Conservation (phyloP, 108 stramenopile genomes). For the Chaetoceros tenuissimus region DNA sequence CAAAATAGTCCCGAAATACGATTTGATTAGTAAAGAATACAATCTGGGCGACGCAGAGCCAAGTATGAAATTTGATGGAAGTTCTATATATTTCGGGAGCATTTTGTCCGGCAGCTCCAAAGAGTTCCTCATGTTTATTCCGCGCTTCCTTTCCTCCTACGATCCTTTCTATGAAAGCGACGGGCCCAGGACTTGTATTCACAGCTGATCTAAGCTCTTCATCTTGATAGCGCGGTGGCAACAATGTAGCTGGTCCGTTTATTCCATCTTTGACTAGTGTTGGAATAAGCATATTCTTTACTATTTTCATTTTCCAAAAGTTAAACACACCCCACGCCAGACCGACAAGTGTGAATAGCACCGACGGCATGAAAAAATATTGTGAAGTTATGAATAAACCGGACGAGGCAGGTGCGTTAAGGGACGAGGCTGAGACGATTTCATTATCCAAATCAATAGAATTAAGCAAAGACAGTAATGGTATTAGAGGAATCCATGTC, state of each 20-base stretch:
- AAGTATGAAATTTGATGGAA: conserved; percentile 32
- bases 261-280: conserved; percentile 16
- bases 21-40: conserved; percentile 25
- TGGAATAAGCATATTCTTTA: conserved; percentile 26
- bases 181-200: conserved; percentile 16
- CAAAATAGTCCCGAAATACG: conserved; percentile 19
- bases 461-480: conserved; percentile 20
- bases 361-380: conserved; percentile 10
- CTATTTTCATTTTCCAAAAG: conserved; percentile 27
- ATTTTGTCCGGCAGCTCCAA: conserved; percentile 22
- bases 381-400: conserved; percentile 25
- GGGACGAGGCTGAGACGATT: conserved; percentile 14
- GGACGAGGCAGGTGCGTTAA: conserved; percentile 26
- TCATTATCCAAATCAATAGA: conserved; percentile 24
- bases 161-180: conserved; percentile 12
- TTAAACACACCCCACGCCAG: conserved; percentile 27
- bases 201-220: conserved; percentile 11
- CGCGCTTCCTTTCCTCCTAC: conserved; percentile 10
- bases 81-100: conserved; percentile 20
- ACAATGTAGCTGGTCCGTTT: conserved; percentile 11
- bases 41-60: conserved; percentile 24
- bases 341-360: not conserved
- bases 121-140: conserved; percentile 23
- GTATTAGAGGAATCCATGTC: conserved; percentile 30
- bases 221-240: conserved; percentile 22